These are phyloP conservation scores for Diaporthe ampelina DNA, from an alignment of 2,329 filamentous ascomycete species.

Conservation along the genomic window DNA sequence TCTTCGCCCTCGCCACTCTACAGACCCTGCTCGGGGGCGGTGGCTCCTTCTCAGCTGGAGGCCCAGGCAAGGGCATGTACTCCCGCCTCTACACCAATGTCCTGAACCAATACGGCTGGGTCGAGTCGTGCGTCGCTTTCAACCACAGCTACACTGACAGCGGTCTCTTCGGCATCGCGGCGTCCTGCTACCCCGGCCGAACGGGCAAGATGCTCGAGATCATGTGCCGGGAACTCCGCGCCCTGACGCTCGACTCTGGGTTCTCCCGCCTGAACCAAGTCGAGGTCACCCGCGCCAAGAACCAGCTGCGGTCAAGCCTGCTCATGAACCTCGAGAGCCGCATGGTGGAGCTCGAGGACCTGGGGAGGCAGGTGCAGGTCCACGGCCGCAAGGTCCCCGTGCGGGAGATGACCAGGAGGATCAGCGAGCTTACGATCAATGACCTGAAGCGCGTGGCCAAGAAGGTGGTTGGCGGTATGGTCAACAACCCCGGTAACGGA, in stretches of 20 bases:
- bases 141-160: constrained; percentile 98
- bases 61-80: constrained; percentile 99
- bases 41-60: constrained; percentile 95
- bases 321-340: constrained; percentile 98
- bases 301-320: constrained; percentile 89
- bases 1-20: constrained; percentile 94
- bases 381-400: constrained; percentile 94
- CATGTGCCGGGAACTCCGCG: constrained; percentile 90
- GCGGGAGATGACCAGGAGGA: constrained; percentile 90
- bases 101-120: constrained; percentile 97
- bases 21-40: constrained; percentile 97
- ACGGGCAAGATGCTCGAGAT: constrained; percentile 91
- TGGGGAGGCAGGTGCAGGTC: constrained; percentile 96
- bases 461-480: constrained; percentile 81
- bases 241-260: constrained; percentile 82
- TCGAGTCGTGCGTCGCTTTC: constrained; percentile 95
- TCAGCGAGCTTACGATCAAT: constrained; percentile 82
- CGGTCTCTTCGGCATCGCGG: constrained; percentile 93
- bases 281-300: constrained; percentile 95
- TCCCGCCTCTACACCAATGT: constrained; percentile 97
- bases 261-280: constrained; percentile 78
- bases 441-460: constrained; percentile 88
- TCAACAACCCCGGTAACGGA: constrained; percentile 81
- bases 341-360: constrained; percentile 97
- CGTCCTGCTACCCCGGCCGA: constrained; percentile 83